Evolutionary conservation across 768 basidiomycete genomes (phyloP), one percentile per base, ranked within the genome.

Genomic region (Cantharellus cinnabarinus): DNA sequence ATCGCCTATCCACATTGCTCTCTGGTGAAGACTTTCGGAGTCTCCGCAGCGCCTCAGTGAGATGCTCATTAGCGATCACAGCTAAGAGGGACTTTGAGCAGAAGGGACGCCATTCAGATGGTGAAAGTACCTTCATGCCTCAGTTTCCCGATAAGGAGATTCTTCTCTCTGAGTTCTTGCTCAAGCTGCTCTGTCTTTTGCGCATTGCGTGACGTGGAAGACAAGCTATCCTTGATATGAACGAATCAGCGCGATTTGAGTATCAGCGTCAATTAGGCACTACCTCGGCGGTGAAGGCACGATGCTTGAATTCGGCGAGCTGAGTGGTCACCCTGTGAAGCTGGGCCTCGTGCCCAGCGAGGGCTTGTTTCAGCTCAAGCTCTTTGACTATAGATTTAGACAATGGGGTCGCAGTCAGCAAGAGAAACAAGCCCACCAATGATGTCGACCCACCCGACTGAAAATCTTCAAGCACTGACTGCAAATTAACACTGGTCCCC

Each of bases 11-110:
- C 37, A 99, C 94, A 64, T 89, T 97, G 52, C 80, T 88, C 41
- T 79, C 79, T 4, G 86, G 79, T 0, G 88, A 82, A 61, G 82
- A 87, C 63, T 83, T 83, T 52, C 89, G 81, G 56, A 99, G 76
- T 34, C 95, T 83, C 7, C 94, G 87, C n/a, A 99, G 78, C 2
- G 95, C 95, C 70, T 98, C 94, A 65, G 91, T 95, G 5, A 99
- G 75, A 66, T 99, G 95, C 67, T 98, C 95, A 64, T 98, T 98
- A 68, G 93, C 82, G 61, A 97, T 94, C 10, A 99, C 90, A 56
- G 85, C 94, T 94, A 63, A 7, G 62, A 29, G 29, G 41, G n/a
- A 40, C 48, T 35, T 35, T 37, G 50, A 56, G 59, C 50, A 37
- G 58, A 64, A 59, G 38, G n/a, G 61, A 50, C 52, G 34, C 14